phyloP scores from a whole-genome alignment of 495 filamentous ascomycete genomes.

The Hypomontagnella monticulosa region DNA sequence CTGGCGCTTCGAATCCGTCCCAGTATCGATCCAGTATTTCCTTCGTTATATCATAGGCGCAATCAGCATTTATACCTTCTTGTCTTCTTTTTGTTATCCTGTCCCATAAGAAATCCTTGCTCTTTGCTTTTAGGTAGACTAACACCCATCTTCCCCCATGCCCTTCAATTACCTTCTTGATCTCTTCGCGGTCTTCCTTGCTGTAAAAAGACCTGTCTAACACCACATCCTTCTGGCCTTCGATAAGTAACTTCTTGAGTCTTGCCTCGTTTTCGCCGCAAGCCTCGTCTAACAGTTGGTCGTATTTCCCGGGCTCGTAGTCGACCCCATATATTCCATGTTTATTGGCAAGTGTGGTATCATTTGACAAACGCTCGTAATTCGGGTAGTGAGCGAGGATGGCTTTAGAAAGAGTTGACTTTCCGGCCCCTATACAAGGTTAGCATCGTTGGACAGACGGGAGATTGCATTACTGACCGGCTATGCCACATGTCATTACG shows the following conservation, averaged over 20 bases:
- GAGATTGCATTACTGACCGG: constrained; percentile 12
- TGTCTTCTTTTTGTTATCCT: constrained; percentile 46
- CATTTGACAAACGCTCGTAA: constrained; percentile 46
- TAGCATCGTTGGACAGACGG: neutral
- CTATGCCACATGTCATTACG: constrained; percentile 37
- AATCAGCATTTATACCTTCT: constrained; percentile 49
- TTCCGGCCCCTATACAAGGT: constrained; percentile 25
- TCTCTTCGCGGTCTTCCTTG: constrained; percentile 46
- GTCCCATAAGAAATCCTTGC: constrained; percentile 46
- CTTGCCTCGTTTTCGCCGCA: constrained; percentile 28
- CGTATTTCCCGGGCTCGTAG: constrained; percentile 48
- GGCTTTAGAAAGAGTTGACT: constrained; percentile 34
- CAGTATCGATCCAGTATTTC: constrained; percentile 50
- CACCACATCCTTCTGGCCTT: constrained; percentile 39
- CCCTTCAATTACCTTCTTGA: constrained; percentile 44
- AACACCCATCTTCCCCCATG: constrained; percentile 49
- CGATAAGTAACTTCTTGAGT: constrained; percentile 37
- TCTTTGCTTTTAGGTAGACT: constrained; percentile 44
- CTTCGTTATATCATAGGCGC: constrained; percentile 48
- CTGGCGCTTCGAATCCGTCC: constrained; percentile 52
- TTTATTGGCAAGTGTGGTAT: constrained; percentile 44
- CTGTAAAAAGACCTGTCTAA: constrained; percentile 52
- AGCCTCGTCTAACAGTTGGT: constrained; percentile 48
- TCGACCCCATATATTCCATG: constrained; percentile 50
- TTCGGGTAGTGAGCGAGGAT: constrained; percentile 25